phyloP scores from a whole-genome alignment of 805 yeast genomes.

The Phaffomyces antillensis region DNA sequence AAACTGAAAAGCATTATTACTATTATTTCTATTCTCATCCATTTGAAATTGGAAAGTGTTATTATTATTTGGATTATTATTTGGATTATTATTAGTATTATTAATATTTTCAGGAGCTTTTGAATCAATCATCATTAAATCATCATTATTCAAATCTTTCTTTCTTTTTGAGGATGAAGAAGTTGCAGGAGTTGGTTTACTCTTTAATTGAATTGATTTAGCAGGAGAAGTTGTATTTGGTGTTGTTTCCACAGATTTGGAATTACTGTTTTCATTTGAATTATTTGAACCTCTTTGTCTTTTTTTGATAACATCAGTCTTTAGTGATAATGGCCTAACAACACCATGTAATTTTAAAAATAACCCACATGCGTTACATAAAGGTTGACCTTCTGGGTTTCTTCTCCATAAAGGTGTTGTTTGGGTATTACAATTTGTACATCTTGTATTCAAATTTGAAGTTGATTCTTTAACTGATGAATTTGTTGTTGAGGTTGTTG shows the following conservation, averaged over 20 bases:
- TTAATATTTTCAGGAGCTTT: conserved; percentile 2
- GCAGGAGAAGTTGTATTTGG: conserved; percentile 16
- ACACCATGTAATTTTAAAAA: conserved; percentile 93
- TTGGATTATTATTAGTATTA: background rate
- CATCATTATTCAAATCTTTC: background rate
- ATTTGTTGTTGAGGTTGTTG: conserved; percentile 15
- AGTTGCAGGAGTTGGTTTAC: background rate
- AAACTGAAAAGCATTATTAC: conserved; percentile 4
- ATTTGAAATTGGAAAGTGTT: background rate
- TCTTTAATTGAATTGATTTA: background rate
- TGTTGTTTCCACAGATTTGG: conserved; percentile 6
- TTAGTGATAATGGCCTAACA: conserved; percentile 82
- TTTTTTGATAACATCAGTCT: conserved; percentile 88
- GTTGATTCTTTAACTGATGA: conserved; percentile 8
- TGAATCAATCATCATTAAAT: background rate
- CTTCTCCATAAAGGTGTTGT: conserved; percentile 96
- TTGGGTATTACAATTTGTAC: conserved; percentile 86
- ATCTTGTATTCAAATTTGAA: conserved; percentile 27
- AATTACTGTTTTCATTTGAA: background rate
- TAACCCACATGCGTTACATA: conserved; percentile 95
- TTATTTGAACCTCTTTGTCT: conserved; percentile 56
- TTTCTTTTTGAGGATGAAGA: background rate
- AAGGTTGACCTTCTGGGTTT: conserved; percentile 84
- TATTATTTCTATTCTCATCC: background rate
- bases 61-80: background rate